Conservation (phyloP, 306 rosid species). For the Castanopsis chinensis region DNA sequence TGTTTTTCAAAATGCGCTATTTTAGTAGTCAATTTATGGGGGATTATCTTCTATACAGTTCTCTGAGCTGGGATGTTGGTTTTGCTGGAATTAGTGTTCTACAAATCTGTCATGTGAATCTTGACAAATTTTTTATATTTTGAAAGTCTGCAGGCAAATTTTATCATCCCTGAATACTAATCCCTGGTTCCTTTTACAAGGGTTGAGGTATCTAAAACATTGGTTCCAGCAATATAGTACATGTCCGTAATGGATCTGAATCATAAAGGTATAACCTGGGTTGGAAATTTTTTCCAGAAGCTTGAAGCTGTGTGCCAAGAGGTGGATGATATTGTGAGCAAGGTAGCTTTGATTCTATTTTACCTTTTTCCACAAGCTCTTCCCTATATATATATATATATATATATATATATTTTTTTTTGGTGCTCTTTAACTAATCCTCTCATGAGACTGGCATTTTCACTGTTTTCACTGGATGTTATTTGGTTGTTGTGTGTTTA, state of each 20-base stretch:
- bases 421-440: not conserved
- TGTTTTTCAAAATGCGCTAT: not conserved
- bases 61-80: not conserved
- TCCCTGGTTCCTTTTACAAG: not conserved
- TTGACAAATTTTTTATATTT: not conserved
- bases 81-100: not conserved
- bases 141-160: conserved; percentile 28
- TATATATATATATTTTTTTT: not conserved
- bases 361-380: not conserved
- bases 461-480: not conserved
- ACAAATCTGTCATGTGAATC: not conserved
- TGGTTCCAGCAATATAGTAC: conserved; percentile 3
- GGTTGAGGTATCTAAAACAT: conserved; percentile 8
- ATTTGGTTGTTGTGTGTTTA: not conserved
- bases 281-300: conserved; percentile 71
- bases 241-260: conserved; percentile 54
- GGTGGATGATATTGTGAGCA: conserved; percentile 62
- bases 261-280: conserved; percentile 54
- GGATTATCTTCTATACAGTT: not conserved
- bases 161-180: conserved; percentile 5
- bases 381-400: not conserved
- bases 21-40: not conserved
- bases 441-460: conserved; percentile 9
- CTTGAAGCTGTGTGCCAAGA: conserved; percentile 84
- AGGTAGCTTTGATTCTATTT: conserved; percentile 43